Conservation (phyloP, 768 basidiomycete species). For the Mycena polygramma region DNA sequence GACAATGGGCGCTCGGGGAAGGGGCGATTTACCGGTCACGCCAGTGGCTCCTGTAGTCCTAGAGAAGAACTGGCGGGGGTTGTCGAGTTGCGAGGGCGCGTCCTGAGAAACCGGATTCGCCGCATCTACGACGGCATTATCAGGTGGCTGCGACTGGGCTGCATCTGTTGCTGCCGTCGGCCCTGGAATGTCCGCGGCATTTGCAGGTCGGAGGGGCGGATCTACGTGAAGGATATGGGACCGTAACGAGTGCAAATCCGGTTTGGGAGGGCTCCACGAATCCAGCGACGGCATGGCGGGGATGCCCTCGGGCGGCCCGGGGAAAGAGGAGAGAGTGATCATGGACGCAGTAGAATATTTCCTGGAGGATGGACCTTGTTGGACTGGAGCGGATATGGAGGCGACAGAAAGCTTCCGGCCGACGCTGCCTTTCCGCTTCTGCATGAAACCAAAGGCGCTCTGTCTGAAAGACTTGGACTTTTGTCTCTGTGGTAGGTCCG, state of each 20-base stretch:
- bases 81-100: neutral
- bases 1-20: neutral
- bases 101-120: neutral
- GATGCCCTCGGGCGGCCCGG: conserved; percentile 12
- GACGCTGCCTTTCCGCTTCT: conserved; percentile 14
- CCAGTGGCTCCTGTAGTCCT: neutral
- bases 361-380: neutral
- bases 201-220: neutral
- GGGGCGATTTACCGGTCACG: conserved; percentile 21
- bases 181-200: neutral
- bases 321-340: conserved; percentile 35
- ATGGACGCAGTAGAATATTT: conserved; percentile 29
- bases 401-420: conserved; percentile 13
- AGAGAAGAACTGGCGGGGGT: neutral
- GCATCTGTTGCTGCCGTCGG: neutral
- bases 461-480: conserved; percentile 20
- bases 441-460: conserved; percentile 9
- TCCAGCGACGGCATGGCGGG: conserved; percentile 18
- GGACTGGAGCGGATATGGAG: conserved; percentile 26
- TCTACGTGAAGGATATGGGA: conserved; percentile 26
- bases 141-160: neutral
- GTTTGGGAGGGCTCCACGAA: neutral
- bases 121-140: neutral
- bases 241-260: neutral
- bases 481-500: neutral